Conservation (phyloP, 2,329 filamentous ascomycete species). For the Didymella arachidicola region DNA sequence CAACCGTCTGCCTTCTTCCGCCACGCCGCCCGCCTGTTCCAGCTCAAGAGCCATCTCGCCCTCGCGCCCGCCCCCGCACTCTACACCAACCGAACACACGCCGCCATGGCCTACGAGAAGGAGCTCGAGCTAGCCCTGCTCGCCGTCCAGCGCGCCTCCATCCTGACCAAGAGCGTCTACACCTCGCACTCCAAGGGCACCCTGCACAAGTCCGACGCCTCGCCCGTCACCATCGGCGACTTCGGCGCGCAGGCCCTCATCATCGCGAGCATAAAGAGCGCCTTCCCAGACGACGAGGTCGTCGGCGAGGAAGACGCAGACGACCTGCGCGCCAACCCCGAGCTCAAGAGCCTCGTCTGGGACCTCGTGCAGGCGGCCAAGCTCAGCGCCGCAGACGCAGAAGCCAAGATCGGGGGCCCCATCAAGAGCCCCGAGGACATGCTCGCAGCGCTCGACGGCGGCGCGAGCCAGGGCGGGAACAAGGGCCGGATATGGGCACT, state of each 20-base stretch:
- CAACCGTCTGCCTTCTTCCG: conserved; percentile 40
- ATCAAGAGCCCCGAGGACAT: conserved; percentile 70
- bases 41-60: conserved; percentile 43
- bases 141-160: conserved; percentile 82
- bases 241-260: conserved; percentile 98
- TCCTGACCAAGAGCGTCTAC: conserved; percentile 80
- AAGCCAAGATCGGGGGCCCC: conserved; percentile 73
- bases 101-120: conserved; percentile 66
- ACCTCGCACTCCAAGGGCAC: conserved; percentile 94
- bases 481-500: conserved; percentile 91
- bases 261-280: conserved; percentile 85
- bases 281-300: conserved; percentile 89
- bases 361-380: conserved; percentile 76
- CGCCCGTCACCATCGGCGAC: conserved; percentile 96
- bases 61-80: conserved; percentile 31
- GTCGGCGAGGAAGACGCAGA: conserved; percentile 95
- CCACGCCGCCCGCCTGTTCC: conserved; percentile 38
- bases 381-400: conserved; percentile 70
- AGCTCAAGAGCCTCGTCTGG: conserved; percentile 81
- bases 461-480: conserved; percentile 73
- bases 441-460: conserved; percentile 65
- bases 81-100: conserved; percentile 26
- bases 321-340: conserved; percentile 74
- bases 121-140: conserved; percentile 86
- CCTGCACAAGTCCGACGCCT: conserved; percentile 91